A percentile compares a stretch with the other conserved stretches of the same genome.
These are phyloP conservation scores for Leishmania guyanensis DNA, from an alignment of 208 protist species.

Conservation along the genomic window DNA sequence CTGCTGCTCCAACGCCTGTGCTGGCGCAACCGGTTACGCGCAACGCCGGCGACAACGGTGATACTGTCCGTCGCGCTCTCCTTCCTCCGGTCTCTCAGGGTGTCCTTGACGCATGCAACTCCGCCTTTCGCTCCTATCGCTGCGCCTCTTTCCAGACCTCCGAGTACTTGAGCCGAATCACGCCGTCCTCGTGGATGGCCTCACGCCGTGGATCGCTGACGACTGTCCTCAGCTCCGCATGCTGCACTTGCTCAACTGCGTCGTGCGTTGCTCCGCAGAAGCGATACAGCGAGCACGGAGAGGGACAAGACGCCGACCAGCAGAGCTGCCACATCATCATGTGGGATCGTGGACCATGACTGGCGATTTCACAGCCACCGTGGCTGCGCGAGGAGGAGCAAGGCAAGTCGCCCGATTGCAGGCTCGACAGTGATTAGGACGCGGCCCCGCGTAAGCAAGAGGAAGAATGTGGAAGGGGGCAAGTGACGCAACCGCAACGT, in stretches of 20 bases:
- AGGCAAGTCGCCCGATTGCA: too few relatives aligned
- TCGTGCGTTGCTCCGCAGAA: too few relatives aligned
- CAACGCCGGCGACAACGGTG: not conserved
- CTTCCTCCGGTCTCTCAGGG: too few relatives aligned
- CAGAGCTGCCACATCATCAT: not conserved
- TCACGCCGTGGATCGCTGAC: constrained; percentile 12
- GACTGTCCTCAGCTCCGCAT: not conserved
- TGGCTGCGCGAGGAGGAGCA: constrained; percentile 8
- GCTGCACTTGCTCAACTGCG: too few relatives aligned
- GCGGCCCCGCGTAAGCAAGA: too few relatives aligned
- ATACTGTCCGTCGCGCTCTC: not conserved
- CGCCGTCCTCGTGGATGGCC: not conserved
- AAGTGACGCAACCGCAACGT: constrained; percentile 11
- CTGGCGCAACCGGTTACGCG: too few relatives aligned
- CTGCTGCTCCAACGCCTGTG: too few relatives aligned
- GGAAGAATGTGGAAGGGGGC: not conserved
- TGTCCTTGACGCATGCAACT: too few relatives aligned
- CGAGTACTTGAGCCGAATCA: not conserved
- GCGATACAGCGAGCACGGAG: too few relatives aligned
- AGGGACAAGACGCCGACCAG: not conserved
- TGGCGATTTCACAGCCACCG: not conserved
- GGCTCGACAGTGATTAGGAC: too few relatives aligned
- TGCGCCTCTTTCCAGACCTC: constrained; percentile 8
- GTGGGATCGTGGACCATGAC: not conserved
- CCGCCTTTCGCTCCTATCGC: not conserved